Base-by-base conservation (phyloP, 2,329 filamentous ascomycete species). In the Aspergillus glaucus region DNA sequence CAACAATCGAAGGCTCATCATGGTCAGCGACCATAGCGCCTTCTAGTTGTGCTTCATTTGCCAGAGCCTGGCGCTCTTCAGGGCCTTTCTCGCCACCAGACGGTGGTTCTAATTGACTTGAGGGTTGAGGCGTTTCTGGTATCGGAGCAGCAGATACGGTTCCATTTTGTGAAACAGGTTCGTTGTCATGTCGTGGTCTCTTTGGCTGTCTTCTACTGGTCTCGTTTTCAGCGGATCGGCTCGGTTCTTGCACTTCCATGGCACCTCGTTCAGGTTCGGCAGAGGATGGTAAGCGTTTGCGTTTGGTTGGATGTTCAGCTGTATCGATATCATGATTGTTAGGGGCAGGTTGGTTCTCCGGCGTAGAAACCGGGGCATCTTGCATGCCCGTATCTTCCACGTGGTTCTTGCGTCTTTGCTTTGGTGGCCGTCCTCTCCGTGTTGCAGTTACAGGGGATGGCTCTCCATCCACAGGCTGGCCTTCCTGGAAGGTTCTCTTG, bases 391-490 rank as follows among this genome's bases (percentile, higher is more conserved):
- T 19, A 22, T 21, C 6, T 8, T 40, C 15, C 4, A 21, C 19
- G 4, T 21, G 40, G 24, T 30, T 5, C 26, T 12, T 30, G 26
- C 54, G 55, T 24, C 47, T 49, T 40, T 55, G 51, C 49, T 64
- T 65, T 4, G 51, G 37, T 22, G 51, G 55, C n/a, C 53, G 51
- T 24, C 50, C 55, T 21, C 24, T 52, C 34, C 22, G 45, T 14
- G 10, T 19, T 17, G 6, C 32, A 26, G 30, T 12, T 12, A 8
- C 24, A 14, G 28, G 34, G 19, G 10, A 47, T 14, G 45, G 5
- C 17, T 48, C 47, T n/a, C 19, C 22, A 15, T 45, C 55, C 3
- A 48, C 43, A 36, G 36, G 22, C 12, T 22, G 41, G 24, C 10
- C 41, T 6, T 43, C 41, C n/a, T 48, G 46, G 14, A 43, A 21